Conservation (phyloP, 1,139 yeast genomes). For the Spathaspora sp. region DNA sequence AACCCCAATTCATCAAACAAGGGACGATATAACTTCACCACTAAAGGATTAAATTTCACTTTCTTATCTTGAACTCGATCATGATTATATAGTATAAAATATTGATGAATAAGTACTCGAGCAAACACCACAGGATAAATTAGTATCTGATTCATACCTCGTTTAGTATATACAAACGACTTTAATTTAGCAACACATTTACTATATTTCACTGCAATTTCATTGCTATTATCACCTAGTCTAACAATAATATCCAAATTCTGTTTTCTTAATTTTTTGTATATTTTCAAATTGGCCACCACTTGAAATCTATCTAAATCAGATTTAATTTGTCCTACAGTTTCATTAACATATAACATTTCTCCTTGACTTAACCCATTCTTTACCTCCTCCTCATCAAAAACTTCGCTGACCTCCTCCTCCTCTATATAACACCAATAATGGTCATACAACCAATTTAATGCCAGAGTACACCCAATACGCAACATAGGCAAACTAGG, state of each 20-base stretch:
- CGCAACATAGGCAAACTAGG: conserved; percentile 73
- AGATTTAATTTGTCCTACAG: not conserved
- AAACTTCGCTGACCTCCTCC: conserved; percentile 23
- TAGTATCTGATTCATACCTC: not conserved
- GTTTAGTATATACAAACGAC: conserved; percentile 2
- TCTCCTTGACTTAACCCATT: not conserved
- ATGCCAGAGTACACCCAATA: conserved; percentile 55
- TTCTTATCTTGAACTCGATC: conserved; percentile 20
- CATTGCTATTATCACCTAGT: conserved; percentile 35
- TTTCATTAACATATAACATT: not conserved
- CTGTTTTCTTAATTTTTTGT: conserved; percentile 44
- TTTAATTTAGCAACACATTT: conserved; percentile 26
- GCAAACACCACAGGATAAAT: conserved; percentile 12
- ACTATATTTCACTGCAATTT: conserved; percentile 24
- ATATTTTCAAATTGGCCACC: conserved; percentile 24
- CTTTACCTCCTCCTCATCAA: conserved; percentile 17
- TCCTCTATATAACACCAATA: conserved; percentile 63
- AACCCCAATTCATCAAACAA: conserved; percentile 31
- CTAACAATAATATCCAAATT: conserved; percentile 39
- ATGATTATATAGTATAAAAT: conserved; percentile 28
- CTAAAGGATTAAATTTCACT: conserved; percentile 26
- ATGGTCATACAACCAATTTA: conserved; percentile 70
- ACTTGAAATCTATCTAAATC: conserved; percentile 9
- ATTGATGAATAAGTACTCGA: conserved; percentile 22
- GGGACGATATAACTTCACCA: conserved; percentile 33